Conservation (phyloP, 352 stramenopile genomes). For the Phytophthora brassicae region DNA sequence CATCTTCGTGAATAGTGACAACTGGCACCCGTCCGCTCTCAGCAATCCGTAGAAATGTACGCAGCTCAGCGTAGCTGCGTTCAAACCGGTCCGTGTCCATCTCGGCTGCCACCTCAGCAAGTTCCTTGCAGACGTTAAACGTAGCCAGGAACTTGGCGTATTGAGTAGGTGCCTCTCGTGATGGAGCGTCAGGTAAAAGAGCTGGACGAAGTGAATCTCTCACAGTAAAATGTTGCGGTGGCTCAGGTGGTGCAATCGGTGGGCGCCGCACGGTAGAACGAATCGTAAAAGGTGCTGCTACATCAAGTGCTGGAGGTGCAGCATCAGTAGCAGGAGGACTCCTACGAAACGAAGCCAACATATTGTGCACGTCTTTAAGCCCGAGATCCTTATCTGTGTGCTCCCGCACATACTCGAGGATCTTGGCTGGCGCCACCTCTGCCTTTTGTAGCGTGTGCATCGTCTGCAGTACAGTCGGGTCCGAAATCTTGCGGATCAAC, state of each 20-base stretch:
- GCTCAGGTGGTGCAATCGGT: neutral
- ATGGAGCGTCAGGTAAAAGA: neutral
- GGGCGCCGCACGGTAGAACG: neutral
- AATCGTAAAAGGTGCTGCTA: too few relatives aligned
- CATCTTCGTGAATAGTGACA: constrained; percentile 24
- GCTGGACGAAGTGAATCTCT: neutral
- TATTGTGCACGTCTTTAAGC: constrained; percentile 30
- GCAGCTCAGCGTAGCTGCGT: constrained; percentile 18
- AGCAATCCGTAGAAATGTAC: constrained; percentile 24
- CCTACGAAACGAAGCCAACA: constrained; percentile 25
- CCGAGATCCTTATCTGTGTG: constrained; percentile 29
- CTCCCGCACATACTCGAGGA: constrained; percentile 32
- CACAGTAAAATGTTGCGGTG: constrained; percentile 6
- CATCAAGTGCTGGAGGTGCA: neutral
- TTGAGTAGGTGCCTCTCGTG: constrained; percentile 11
- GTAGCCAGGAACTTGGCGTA: constrained; percentile 31
- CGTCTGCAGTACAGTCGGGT: constrained; percentile 21
- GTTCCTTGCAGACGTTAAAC: constrained; percentile 33
- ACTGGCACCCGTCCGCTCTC: constrained; percentile 20
- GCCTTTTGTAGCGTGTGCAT: constrained; percentile 26
- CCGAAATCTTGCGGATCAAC: constrained; percentile 27
- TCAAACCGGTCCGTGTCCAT: constrained; percentile 24
- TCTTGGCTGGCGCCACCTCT: constrained; percentile 25
- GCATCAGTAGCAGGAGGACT: neutral
- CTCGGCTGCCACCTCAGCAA: constrained; percentile 26